These are phyloP conservation scores for Lobulomyces angularis DNA, from an alignment of 192 early-diverging fungal genomes.

Conservation along the genomic window DNA sequence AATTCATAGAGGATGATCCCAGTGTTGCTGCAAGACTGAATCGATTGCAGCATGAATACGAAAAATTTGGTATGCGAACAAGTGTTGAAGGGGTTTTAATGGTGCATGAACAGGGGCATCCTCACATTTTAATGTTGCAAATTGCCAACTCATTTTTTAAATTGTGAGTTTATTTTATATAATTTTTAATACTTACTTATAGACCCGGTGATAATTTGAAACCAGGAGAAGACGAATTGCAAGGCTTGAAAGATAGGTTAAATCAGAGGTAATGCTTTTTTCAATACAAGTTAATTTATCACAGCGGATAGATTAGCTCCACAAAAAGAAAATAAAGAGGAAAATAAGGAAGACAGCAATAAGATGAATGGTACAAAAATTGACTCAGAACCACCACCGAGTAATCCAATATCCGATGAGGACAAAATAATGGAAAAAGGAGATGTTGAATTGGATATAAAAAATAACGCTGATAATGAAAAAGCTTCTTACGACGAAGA, in stretches of 20 bases:
- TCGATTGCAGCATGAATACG: constrained; percentile 52
- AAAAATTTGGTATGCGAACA: constrained; percentile 45
- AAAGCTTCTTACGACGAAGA: constrained; percentile 6
- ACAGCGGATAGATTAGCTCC: too few species aligned
- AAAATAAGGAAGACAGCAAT: too few species aligned
- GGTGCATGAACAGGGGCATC: constrained; percentile 68
- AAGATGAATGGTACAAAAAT: too few species aligned
- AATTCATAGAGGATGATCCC: too few species aligned
- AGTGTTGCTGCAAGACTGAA: constrained; percentile 41
- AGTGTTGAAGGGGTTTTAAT: constrained; percentile 64
- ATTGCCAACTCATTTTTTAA: constrained; percentile 63
- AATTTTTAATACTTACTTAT: constrained; percentile 6
- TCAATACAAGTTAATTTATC: too few species aligned
- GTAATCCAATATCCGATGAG: too few species aligned
- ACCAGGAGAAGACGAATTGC: constrained; percentile 61
- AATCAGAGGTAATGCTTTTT: too few species aligned
- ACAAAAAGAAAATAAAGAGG: constrained; percentile 10
- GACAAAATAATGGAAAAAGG: too few species aligned
- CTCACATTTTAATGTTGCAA: constrained; percentile 67
- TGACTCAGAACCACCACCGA: too few species aligned
- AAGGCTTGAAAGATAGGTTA: constrained; percentile 52
- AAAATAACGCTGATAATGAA: constrained; percentile 14
- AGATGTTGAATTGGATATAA: too few species aligned
- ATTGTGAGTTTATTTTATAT: constrained; percentile 33
- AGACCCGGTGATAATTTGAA: constrained; percentile 60